Evolutionary conservation across 140 eudicot genomes (phyloP).

Genomic region (Flaveria floridana): DNA sequence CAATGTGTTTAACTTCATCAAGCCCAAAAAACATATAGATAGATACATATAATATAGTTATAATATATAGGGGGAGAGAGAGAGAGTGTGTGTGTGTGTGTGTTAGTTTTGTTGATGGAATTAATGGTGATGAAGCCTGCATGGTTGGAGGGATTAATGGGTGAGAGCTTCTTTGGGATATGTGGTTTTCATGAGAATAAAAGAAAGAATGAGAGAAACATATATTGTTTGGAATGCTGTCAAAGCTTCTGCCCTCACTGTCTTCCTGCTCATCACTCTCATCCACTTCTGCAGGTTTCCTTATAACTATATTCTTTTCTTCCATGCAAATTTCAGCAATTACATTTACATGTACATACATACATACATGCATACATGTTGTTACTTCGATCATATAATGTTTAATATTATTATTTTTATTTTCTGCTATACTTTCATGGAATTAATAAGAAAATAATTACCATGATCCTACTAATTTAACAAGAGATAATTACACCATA

Average conservation of each 20-base stretch:
- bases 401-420: too few species aligned
- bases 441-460: too few species aligned
- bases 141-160: constrained; percentile 73
- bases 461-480: background rate
- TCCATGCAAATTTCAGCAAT: constrained; percentile 14
- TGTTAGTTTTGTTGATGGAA: background rate
- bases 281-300: constrained; percentile 73
- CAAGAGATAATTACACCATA: background rate
- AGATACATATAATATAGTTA: too few species aligned
- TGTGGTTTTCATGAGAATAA: constrained; percentile 62
- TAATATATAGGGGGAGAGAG: background rate
- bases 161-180: constrained; percentile 66
- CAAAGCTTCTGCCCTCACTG: constrained; percentile 88
- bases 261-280: constrained; percentile 70
- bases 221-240: constrained; percentile 70
- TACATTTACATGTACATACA: background rate
- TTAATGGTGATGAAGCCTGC: constrained; percentile 56
- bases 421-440: background rate
- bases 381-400: too few species aligned
- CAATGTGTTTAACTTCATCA: background rate
- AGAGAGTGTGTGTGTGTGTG: background rate
- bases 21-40: too few species aligned
- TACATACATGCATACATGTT: background rate
- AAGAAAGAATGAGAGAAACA: constrained; percentile 83
- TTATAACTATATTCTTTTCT: background rate